These are phyloP conservation scores for Ilex asprella DNA, from an alignment of 257 asterid species.

Conservation along the genomic window DNA sequence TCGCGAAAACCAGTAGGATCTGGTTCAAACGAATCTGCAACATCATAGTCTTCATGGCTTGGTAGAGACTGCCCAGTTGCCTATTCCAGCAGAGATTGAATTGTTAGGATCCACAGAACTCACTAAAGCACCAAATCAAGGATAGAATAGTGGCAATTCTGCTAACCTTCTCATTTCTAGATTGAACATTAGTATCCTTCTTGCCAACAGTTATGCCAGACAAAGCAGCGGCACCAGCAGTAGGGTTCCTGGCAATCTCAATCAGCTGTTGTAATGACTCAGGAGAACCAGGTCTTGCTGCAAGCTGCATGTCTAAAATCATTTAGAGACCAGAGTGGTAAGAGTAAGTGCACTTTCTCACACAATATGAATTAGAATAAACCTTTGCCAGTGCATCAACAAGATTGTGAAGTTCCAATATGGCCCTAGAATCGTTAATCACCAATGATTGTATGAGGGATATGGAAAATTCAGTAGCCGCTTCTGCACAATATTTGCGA, in stretches of 20 bases:
- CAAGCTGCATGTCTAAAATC: conserved; percentile 49
- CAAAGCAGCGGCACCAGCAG: conserved; percentile 40
- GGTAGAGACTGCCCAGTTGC: conserved; percentile 42
- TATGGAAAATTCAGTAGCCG: conserved; percentile 86
- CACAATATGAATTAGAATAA: conserved; percentile 17
- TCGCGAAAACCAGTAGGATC: conserved; percentile 74
- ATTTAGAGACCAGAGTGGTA: conserved; percentile 18
- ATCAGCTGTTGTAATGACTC: conserved; percentile 83
- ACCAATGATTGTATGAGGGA: conserved; percentile 72
- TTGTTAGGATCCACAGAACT: neutral
- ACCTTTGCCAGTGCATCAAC: conserved; percentile 94
- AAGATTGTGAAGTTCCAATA: conserved; percentile 80
- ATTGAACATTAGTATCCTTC: conserved; percentile 47
- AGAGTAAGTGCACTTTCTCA: neutral
- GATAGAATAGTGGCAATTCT: neutral
- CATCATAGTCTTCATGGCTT: conserved; percentile 44
- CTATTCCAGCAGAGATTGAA: conserved; percentile 34
- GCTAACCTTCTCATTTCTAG: conserved; percentile 72
- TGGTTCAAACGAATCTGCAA: conserved; percentile 49
- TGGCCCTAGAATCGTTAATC: conserved; percentile 53
- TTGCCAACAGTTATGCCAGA: conserved; percentile 50
- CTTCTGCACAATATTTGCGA: conserved; percentile 49
- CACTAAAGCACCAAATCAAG: neutral
- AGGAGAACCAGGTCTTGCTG: conserved; percentile 96
- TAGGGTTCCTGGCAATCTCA: conserved; percentile 83